Conservation (phyloP, 768 basidiomycete species). For the Psilocybe tampanensis region DNA sequence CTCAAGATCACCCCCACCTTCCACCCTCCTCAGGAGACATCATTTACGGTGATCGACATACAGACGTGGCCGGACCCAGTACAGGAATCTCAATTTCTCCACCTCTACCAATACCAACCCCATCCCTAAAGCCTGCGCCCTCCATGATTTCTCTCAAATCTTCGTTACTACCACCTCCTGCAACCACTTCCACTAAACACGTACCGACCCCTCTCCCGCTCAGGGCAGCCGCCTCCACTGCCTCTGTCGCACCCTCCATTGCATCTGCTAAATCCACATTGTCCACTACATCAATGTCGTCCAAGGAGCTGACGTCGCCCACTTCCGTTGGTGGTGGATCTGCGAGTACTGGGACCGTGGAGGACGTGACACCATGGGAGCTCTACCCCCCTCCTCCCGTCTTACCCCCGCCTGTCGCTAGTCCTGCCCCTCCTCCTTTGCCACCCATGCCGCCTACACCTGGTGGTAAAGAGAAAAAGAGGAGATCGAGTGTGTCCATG, state of each 20-base stretch:
- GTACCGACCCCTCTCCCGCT: background rate
- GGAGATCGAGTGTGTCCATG: background rate
- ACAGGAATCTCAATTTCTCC: background rate
- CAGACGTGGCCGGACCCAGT: background rate
- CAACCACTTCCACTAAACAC: background rate
- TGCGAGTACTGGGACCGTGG: background rate
- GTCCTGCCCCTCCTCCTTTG: no score
- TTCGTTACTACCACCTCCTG: background rate
- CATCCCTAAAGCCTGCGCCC: background rate
- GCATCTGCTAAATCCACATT: background rate
- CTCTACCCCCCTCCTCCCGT: constrained; percentile 23
- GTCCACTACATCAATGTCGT: background rate
- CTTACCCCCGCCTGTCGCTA: no score
- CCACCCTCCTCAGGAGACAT: no score
- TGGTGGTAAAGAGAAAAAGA: background rate
- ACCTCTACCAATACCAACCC: background rate
- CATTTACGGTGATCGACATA: no score
- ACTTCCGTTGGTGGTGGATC: no score
- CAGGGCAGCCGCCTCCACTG: background rate
- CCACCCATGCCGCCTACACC: background rate
- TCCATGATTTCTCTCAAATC: background rate
- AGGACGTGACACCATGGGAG: constrained; percentile 40
- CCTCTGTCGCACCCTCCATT: background rate
- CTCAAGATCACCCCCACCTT: background rate
- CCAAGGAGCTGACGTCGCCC: background rate